These are phyloP conservation scores for Cantharellus anzutake DNA, from an alignment of 768 basidiomycete genomes.

Conservation along the genomic window DNA sequence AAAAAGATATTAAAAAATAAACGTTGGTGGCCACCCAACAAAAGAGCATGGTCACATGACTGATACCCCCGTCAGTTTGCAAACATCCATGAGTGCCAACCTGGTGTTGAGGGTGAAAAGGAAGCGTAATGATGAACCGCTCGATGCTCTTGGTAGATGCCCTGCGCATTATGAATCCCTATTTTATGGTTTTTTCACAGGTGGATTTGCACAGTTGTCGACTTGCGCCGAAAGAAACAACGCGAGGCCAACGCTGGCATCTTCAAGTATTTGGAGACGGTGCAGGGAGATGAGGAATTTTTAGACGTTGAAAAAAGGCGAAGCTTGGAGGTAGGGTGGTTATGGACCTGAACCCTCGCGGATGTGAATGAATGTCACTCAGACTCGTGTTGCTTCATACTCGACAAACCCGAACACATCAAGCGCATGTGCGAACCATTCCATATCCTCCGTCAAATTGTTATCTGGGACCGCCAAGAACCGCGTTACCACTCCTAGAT, in stretches of 20 bases:
- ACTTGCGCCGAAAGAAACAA: conserved; percentile 3
- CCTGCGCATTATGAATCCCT: not conserved
- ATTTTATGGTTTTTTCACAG: not conserved
- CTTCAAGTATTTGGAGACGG: conserved; percentile 7
- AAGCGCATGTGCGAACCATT: too few species aligned
- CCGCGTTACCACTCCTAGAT: too few species aligned
- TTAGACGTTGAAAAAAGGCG: not conserved
- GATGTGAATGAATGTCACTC: too few species aligned
- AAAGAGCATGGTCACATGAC: too few species aligned
- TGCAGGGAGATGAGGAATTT: conserved; percentile 4
- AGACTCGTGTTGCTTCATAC: too few species aligned
- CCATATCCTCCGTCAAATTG: too few species aligned
- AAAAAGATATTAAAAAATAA: not conserved
- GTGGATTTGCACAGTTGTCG: conserved; percentile 1
- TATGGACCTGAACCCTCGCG: too few species aligned
- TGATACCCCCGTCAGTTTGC: not conserved
- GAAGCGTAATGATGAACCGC: conserved; percentile 8
- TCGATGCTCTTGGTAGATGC: not conserved
- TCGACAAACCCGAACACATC: too few species aligned
- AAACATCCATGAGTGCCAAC: not conserved
- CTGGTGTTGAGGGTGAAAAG: conserved; percentile 4
- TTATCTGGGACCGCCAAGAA: too few species aligned
- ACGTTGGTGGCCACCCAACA: too few species aligned
- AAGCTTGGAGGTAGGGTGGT: too few species aligned
- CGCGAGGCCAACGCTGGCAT: conserved; percentile 4